These are phyloP conservation scores for Zoysia matrella DNA, from an alignment of 202 grass and related monocot species.

Conservation along the genomic window DNA sequence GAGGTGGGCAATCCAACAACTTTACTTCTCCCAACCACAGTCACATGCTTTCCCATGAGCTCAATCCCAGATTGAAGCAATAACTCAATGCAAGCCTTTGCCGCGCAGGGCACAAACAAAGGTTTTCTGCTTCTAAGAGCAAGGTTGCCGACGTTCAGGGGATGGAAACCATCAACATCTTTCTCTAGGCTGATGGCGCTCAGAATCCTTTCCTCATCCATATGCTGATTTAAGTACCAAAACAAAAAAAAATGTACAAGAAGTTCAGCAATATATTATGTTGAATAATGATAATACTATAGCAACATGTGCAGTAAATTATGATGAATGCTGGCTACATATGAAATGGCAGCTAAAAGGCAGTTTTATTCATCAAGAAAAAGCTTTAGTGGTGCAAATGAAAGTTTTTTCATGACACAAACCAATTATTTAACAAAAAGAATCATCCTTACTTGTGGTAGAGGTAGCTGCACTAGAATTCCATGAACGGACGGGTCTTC, in stretches of 20 bases:
- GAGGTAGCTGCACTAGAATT: constrained; percentile 91
- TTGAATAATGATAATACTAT: neutral
- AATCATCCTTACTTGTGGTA: constrained; percentile 66
- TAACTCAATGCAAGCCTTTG: constrained; percentile 87
- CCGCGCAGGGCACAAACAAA: constrained; percentile 88
- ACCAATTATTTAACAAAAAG: constrained; percentile 15
- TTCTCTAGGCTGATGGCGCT: constrained; percentile 72
- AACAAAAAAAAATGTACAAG: constrained; percentile 1
- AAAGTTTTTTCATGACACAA: constrained; percentile 17
- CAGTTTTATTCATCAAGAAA: constrained; percentile 2
- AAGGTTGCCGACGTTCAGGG: constrained; percentile 87
- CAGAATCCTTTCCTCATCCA: constrained; percentile 92
- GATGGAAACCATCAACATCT: constrained; percentile 97
- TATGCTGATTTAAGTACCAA: constrained; percentile 60
- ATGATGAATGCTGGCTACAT: constrained; percentile 6
- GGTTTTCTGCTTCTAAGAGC: constrained; percentile 74
- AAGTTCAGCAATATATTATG: constrained; percentile 6
- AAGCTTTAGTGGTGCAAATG: neutral
- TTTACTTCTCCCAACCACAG: constrained; percentile 94
- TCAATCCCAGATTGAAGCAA: constrained; percentile 70
- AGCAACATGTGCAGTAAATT: constrained; percentile 1
- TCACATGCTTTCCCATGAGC: constrained; percentile 81
- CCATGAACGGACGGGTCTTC: constrained; percentile 90
- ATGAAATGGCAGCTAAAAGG: constrained; percentile 15
- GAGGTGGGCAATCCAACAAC: constrained; percentile 91